Base-by-base conservation (phyloP, 139 green algal genomes). In the Coelastrella sp. region DNA sequence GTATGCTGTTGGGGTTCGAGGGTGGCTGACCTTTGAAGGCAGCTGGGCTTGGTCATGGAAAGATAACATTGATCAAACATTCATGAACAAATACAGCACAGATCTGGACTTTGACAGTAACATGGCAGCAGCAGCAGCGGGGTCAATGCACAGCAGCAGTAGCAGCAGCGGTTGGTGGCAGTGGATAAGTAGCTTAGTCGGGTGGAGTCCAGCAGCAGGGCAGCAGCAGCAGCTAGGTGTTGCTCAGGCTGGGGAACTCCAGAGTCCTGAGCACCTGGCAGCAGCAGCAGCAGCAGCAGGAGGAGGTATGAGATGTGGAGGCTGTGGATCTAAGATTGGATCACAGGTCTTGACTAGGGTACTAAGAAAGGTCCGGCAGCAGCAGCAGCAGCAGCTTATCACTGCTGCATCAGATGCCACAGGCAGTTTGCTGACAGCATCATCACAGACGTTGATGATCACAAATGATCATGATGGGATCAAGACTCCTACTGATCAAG, bases 41-140 rank as follows among this genome's bases (percentile, higher is more conserved):
- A 83, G 40, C 6, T 96, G 89, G 88, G 88, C 98, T 51, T 99
- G 97, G 97, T 67, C 4, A 3, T 84, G 92, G 83, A 99, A 99
- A 89, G 96, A 99, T 81, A 84, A 83, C 25, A 98, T 99, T 62
- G 96, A 99, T 89, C 84, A 92, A 0, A 82, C 86, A 5, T 99
- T 96, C 86, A 98, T 98, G 96, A 67, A 68, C 63, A 97, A 93
- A 79, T 98, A 96, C 68, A 76, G 88, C 4, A 50, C 37, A 2
- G 88, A 90, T 21, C 87, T 97, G 30, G 77, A 85, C 0, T 76
- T 80, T 41, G 76, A 81, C 41, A 89, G 93, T 88, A 37, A 37
- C 9, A 64, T 73, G 35, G 45, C 11, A 57, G 45, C 45, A 57
- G 45, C 45, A 57, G 45, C 45, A 57, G 45, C 45, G 15, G 41